Evolutionary conservation across 768 basidiomycete species (phyloP).

Genomic region (Galerina sulciceps): DNA sequence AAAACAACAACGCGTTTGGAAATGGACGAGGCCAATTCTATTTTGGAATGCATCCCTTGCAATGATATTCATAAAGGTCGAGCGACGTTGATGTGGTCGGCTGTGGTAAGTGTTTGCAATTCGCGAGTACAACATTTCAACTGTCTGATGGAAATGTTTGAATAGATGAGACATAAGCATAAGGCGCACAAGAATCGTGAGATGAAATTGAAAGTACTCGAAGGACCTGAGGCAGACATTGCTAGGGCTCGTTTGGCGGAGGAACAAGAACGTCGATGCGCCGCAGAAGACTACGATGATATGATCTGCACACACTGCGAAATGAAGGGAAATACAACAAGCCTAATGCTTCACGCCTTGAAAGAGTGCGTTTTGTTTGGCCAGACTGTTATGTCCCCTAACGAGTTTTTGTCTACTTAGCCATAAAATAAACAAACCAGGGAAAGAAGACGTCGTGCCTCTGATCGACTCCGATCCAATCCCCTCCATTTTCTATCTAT

Average conservation of each 20-base stretch:
- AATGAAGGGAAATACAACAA: neutral
- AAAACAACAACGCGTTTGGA: slow-evolving; percentile 22
- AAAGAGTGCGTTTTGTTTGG: neutral
- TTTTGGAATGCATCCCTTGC: slow-evolving; percentile 21
- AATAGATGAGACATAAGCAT: neutral
- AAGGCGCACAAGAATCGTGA: neutral
- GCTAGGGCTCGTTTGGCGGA: neutral
- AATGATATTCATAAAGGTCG: slow-evolving; percentile 9
- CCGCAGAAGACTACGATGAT: neutral
- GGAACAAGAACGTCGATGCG: neutral
- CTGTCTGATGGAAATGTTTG: neutral
- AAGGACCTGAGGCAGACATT: neutral
- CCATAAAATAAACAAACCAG: neutral
- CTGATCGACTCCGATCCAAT: neutral
- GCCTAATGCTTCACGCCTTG: neutral
- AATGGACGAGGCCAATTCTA: slow-evolving; percentile 26
- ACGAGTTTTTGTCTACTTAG: neutral
- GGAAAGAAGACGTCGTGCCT: neutral
- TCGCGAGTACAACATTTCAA: neutral
- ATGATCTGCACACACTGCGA: slow-evolving; percentile 8
- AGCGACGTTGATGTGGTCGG: slow-evolving; percentile 15
- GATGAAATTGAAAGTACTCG: neutral
- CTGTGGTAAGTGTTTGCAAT: slow-evolving; percentile 9
- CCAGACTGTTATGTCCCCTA: neutral
- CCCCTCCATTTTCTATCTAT: too few relatives aligned